Evolutionary conservation across 2,329 filamentous ascomycete species (phyloP).

Genomic region (Setomelanomma holmii): DNA sequence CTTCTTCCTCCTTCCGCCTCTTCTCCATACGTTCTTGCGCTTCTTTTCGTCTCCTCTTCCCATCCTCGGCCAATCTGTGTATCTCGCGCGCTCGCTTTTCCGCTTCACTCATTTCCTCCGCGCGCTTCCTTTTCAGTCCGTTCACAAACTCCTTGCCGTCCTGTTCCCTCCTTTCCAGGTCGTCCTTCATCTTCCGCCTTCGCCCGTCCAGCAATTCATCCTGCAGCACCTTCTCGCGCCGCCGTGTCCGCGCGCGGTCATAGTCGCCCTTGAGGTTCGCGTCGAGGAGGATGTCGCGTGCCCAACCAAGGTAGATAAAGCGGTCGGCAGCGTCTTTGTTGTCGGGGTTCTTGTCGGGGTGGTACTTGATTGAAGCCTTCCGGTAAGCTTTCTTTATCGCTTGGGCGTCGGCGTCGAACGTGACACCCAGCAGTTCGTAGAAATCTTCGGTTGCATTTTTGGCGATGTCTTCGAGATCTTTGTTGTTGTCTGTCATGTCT

Average conservation of each 20-base stretch:
- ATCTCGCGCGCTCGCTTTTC: conserved; percentile 65
- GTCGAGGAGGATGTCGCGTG: conserved; percentile 82
- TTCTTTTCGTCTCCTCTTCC: conserved; percentile 63
- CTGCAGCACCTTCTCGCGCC: conserved; percentile 72
- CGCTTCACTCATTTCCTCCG: conserved; percentile 57
- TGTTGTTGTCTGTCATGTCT: conserved; percentile 46
- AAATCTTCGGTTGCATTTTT: conserved; percentile 65
- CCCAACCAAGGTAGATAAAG: conserved; percentile 85
- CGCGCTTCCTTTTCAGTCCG: conserved; percentile 53
- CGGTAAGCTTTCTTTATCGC: conserved; percentile 86
- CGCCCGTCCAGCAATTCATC: conserved; percentile 76
- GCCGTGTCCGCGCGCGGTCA: conserved; percentile 76
- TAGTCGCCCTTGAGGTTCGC: conserved; percentile 75
- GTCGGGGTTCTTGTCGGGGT: conserved; percentile 84
- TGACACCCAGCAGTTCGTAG: conserved; percentile 76
- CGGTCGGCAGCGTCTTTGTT: conserved; percentile 71
- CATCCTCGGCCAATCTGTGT: conserved; percentile 55
- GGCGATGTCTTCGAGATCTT: conserved; percentile 53
- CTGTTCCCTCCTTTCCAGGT: conserved; percentile 79
- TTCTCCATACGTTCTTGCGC: conserved; percentile 60
- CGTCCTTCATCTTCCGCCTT: conserved; percentile 80
- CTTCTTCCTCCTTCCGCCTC: conserved; percentile 60
- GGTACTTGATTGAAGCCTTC: conserved; percentile 85
- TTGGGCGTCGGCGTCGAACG: conserved; percentile 68
- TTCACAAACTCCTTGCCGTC: conserved; percentile 44